Evolutionary conservation across 2,329 filamentous ascomycete genomes (phyloP), one percentile per base, ranked within the genome.

Genomic region (Fonsecaea erecta): DNA sequence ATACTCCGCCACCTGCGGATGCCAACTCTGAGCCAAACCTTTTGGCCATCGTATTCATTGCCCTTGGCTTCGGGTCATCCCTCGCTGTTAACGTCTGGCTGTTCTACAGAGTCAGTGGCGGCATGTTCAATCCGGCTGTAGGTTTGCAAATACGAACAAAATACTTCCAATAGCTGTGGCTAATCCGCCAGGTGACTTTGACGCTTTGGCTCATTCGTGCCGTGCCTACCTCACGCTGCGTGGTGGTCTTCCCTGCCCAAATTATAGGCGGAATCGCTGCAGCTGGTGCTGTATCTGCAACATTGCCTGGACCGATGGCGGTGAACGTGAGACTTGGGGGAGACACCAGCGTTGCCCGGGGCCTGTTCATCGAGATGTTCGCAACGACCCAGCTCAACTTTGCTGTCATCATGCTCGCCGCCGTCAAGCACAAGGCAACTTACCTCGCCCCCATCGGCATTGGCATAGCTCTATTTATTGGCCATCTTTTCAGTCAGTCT

Each of bases 361-460:
- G 88, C 3, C 78, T 90, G 54, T 89, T 90, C 72, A 83, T 90
- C 53, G 88, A 90, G 74, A 83, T 87, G 78, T 87, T 90, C 71
- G 79, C 89, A 28, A 90, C 88, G 0, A 78, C 84, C 0, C 82
- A 88, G 72, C 79, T 90, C 9, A 83, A 89, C 6, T 79, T 90
- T 59, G 83, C 87, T 2, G 84, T 90, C 30, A 85, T 88, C 74
- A 89, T 91, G 84, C 81, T 91, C 48, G 89, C 89, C 0, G 85
- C 86, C 1, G 88, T 91, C 74, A 91, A 92, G 77, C 88, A 91
- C 75, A 86, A 87, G 48, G 85, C 86, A 1, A 92, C 89, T 0
- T 90, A 83, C 73, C 77, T 92, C 1, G 90, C 90, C 0, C 90
- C 90, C 0, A 77, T 92, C 2, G 88, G 87, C 9, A 91, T 93